A percentile compares a stretch with the other conserved stretches of the same genome.
phyloP scores from a whole-genome alignment of 2,329 filamentous ascomycete genomes.

The Botrytis porri region DNA sequence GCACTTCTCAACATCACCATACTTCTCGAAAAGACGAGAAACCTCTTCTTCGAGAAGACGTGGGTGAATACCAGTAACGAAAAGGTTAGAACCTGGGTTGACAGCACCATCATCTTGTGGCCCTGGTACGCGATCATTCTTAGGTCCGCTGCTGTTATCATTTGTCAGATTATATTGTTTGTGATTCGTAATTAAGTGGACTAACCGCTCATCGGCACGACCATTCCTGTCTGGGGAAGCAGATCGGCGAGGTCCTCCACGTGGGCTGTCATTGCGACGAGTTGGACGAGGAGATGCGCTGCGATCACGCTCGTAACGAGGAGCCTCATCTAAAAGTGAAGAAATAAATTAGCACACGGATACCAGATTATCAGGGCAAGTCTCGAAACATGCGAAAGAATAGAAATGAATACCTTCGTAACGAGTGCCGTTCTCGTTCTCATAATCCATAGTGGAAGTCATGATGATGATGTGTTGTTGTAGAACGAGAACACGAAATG shows the following conservation, averaged over 20 bases:
- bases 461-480: constrained; percentile 32
- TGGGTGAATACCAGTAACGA: constrained; percentile 97
- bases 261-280: constrained; percentile 53
- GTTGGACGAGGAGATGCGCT: constrained; percentile 61
- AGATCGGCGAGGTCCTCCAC: constrained; percentile 61
- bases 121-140: constrained; percentile 50
- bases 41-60: constrained; percentile 87
- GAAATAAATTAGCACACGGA: constrained; percentile 20
- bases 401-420: constrained; percentile 55
- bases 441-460: constrained; percentile 65
- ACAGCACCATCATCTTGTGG: constrained; percentile 71
- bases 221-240: constrained; percentile 55
- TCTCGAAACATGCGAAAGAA: neutral
- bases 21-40: constrained; percentile 95
- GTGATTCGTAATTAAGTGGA: constrained; percentile 8
- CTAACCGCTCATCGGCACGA: constrained; percentile 47
- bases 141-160: constrained; percentile 43
- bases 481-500: constrained; percentile 15
- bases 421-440: constrained; percentile 62
- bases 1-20: constrained; percentile 97
- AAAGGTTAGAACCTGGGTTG: constrained; percentile 96
- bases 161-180: constrained; percentile 20
- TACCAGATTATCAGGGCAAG: neutral
- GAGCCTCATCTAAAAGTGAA: constrained; percentile 53
- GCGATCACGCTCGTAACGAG: constrained; percentile 65